Base-by-base conservation (phyloP, 106 monocot genomes). In the Dendrobium officinale region DNA sequence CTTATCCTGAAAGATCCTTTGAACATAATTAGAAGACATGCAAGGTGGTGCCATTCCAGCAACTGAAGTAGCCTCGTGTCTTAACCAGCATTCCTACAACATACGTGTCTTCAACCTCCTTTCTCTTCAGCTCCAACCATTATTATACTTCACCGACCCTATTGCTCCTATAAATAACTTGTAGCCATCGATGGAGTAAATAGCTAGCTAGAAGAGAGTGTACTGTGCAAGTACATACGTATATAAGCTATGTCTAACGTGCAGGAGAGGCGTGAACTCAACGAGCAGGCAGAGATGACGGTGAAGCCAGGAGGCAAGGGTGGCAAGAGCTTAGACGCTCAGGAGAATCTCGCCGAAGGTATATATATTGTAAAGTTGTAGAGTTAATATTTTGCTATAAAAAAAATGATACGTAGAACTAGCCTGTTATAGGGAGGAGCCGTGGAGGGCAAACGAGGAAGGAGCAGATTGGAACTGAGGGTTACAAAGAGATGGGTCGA, bases 301-400 rank as follows among this genome's bases (percentile, higher is more conserved):
- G 92, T 92, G 11, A 86, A 92, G 26, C 90, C 92, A n/a, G 92
- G 95, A 13, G 95, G 95, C 11, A 95, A 89, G 19, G 92, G 95
- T 13, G 92, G 92, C 37, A 95, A 86, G 87, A 95, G 91, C 87
- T 86, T 95, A 13, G 89, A 91, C 75, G 92, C 90, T 15, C 95
- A 92, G 56, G 87, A 89, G 49, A 82, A 88, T 79, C 86, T 90
- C 15, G 86, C 88, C 16, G 92, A 93, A 88, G 92, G 92, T 92
- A 24, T 42, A 24, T 42, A 45, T 13, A 56, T 22, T 10, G 19
- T 64, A 0, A 64, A 37, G 37, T 18, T 22, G 1, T 16, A 19
- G 17, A 22, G 6, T 22, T 17, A 64, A 6, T 1, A 64, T 54
- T 54, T 10, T 64, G 20, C 22, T 18, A 22, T 58, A 4, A 37